Percentiles rank a stretch among this genome's conserved stretches.
These are phyloP conservation scores for Boletus rufocinnamomeus DNA, from an alignment of 768 basidiomycete species.

Conservation along the genomic window DNA sequence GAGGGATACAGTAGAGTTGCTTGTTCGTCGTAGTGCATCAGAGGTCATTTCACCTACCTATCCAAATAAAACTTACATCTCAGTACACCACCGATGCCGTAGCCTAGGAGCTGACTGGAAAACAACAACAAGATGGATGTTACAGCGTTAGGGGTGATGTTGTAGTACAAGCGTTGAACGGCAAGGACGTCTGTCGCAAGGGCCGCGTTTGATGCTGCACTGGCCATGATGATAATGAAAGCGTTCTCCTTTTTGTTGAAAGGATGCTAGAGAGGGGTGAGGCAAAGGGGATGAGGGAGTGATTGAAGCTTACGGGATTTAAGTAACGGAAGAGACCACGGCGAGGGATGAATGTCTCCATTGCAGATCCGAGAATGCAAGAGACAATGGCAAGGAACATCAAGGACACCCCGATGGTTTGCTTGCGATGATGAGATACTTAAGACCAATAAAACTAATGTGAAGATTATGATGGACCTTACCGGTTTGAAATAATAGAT, in stretches of 20 bases:
- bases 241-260: conserved; percentile 65
- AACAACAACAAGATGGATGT: conserved; percentile 47
- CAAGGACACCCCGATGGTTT: too few relatives aligned
- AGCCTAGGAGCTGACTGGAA: conserved; percentile 44
- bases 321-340: too few relatives aligned
- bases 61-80: conserved; percentile 37
- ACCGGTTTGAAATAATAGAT: too few relatives aligned
- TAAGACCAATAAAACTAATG: too few relatives aligned
- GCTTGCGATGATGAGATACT: too few relatives aligned
- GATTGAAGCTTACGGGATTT: conserved; percentile 32
- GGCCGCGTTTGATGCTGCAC: conserved; percentile 54
- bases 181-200: conserved; percentile 56
- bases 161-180: conserved; percentile 55
- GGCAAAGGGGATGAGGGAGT: background rate
- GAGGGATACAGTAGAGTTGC: conserved; percentile 43
- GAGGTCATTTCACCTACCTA: background rate
- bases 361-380: too few relatives aligned
- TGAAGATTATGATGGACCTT: too few relatives aligned
- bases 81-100: conserved; percentile 57
- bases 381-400: too few relatives aligned
- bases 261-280: conserved; percentile 42
- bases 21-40: conserved; percentile 9
- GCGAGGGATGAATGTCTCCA: too few relatives aligned
- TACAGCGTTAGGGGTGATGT: conserved; percentile 48
- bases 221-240: conserved; percentile 58